These are phyloP conservation scores for Ceratocystis diversiconidia DNA, from an alignment of 2,329 filamentous ascomycete species.

Conservation along the genomic window DNA sequence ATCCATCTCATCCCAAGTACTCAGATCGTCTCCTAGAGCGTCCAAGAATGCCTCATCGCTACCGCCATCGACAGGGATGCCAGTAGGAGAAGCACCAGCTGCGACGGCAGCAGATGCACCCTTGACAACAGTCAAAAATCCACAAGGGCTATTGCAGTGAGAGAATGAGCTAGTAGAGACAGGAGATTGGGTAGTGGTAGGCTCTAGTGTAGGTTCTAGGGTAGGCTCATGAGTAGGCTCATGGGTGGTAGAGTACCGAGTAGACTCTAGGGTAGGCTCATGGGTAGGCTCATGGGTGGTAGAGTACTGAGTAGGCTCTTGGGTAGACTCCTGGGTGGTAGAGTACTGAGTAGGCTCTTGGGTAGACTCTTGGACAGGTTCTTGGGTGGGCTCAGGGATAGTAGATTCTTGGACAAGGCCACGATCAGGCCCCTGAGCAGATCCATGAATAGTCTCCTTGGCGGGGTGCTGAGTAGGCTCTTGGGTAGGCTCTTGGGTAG, in stretches of 20 bases:
- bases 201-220: no score
- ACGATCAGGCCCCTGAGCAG: background rate
- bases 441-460: no score
- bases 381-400: background rate
- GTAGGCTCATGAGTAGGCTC: background rate
- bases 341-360: background rate
- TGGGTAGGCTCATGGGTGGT: background rate
- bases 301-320: background rate
- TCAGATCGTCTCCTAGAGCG: no score
- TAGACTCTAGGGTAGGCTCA: background rate
- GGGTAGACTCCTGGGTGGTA: background rate
- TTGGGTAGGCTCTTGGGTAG: background rate
- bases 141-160: background rate
- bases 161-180: background rate
- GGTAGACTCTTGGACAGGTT: no score
- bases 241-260: no score
- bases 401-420: background rate
- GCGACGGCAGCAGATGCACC: conserved; percentile 3
- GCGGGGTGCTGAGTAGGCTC: background rate
- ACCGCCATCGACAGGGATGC: no score
- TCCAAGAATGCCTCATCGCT: no score
- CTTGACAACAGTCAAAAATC: background rate
- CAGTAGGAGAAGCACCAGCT: background rate
- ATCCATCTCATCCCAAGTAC: no score
- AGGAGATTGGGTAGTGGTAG: background rate